phyloP scores from a whole-genome alignment of 495 filamentous ascomycete species.

The Aspergillus avenaceus region DNA sequence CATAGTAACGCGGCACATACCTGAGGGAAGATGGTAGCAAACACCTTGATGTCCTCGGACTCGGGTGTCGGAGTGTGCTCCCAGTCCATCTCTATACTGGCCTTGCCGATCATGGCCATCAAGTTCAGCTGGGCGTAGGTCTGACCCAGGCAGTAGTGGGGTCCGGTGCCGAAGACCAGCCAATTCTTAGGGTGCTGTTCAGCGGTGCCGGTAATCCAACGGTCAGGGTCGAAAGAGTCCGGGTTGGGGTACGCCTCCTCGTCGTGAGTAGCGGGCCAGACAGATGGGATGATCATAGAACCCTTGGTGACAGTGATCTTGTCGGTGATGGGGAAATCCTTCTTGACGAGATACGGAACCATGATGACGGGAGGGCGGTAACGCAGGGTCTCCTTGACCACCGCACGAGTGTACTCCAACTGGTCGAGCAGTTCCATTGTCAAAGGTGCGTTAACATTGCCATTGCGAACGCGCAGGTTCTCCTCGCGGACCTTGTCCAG shows the following conservation, averaged over 20 bases:
- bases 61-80: constrained; percentile 72
- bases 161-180: constrained; percentile 92
- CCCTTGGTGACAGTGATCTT: constrained; percentile 88
- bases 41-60: constrained; percentile 96
- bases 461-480: constrained; percentile 73
- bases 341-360: constrained; percentile 95
- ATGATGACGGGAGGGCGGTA: constrained; percentile 97
- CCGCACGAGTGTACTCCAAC: constrained; percentile 86
- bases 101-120: constrained; percentile 89
- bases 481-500: constrained; percentile 90
- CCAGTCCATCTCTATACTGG: constrained; percentile 89
- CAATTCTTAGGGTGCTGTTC: constrained; percentile 95
- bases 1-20: constrained; percentile 46
- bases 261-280: constrained; percentile 87
- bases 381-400: constrained; percentile 88
- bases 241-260: constrained; percentile 88
- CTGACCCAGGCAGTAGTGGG: constrained; percentile 96
- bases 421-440: constrained; percentile 82
- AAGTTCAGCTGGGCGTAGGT: constrained; percentile 88
- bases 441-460: constrained; percentile 65
- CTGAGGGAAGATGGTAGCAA: constrained; percentile 96
- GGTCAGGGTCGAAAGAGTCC: constrained; percentile 81
- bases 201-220: constrained; percentile 87
- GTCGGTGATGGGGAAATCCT: constrained; percentile 86
- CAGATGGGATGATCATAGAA: constrained; percentile 89